A percentile compares a stretch with the other conserved stretches of the same genome.
These are phyloP conservation scores for Allantophomopsis cytisporea DNA, from an alignment of 2,329 filamentous ascomycete genomes.

Conservation along the genomic window DNA sequence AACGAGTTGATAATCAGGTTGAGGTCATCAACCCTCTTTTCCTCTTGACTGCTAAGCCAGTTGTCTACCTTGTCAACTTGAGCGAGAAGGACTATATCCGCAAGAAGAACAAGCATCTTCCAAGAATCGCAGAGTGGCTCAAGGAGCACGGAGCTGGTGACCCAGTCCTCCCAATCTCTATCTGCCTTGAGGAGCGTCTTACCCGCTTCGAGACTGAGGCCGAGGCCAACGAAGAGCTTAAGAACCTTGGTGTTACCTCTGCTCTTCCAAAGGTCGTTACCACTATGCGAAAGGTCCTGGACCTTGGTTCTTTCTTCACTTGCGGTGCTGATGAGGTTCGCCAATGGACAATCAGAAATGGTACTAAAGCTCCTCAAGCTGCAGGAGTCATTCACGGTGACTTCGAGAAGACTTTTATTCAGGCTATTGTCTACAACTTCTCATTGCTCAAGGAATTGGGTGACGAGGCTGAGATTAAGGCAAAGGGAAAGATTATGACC, in stretches of 20 bases:
- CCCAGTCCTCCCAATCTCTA: conserved; percentile 85
- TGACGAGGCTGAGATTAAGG: conserved; percentile 77
- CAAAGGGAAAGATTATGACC: conserved; percentile 93
- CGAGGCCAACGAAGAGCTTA: conserved; percentile 73
- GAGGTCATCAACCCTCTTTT: conserved; percentile 96
- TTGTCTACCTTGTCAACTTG: conserved; percentile 93
- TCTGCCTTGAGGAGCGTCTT: conserved; percentile 84
- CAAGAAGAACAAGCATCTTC: conserved; percentile 98
- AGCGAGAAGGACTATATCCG: conserved; percentile 95
- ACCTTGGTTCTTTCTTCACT: conserved; percentile 94
- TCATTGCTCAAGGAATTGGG: conserved; percentile 68
- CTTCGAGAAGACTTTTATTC: conserved; percentile 99
- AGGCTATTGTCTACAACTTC: conserved; percentile 90
- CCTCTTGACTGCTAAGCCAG: conserved; percentile 89
- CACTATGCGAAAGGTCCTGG: conserved; percentile 84
- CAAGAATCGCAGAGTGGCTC: conserved; percentile 89
- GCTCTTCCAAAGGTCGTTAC: conserved; percentile 82
- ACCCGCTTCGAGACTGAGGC: conserved; percentile 67
- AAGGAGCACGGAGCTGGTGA: conserved; percentile 81
- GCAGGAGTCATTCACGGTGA: conserved; percentile 97
- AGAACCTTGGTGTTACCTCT: conserved; percentile 75
- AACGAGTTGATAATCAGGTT: conserved; percentile 42
- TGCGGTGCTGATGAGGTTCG: conserved; percentile 90
- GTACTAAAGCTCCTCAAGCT: conserved; percentile 93
- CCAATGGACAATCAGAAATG: conserved; percentile 95